phyloP scores from a whole-genome alignment of 768 basidiomycete genomes.

The Rhizopogon vesiculosus region DNA sequence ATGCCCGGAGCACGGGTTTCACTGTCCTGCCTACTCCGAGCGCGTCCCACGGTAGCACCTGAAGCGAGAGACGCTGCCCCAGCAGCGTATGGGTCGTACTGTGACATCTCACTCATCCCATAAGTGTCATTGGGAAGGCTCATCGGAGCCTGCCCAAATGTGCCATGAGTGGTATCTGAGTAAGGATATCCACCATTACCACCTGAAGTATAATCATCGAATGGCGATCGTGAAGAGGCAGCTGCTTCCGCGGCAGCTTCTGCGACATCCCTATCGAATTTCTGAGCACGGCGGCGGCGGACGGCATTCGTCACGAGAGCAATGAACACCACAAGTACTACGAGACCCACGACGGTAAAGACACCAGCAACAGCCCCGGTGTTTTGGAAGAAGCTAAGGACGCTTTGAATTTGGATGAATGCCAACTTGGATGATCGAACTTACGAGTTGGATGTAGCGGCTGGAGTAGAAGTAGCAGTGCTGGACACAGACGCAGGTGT shows the following conservation, averaged over 20 bases:
- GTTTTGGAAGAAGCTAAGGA: constrained; percentile 62
- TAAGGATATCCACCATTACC: constrained; percentile 28
- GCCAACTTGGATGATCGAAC: constrained; percentile 1
- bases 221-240: constrained; percentile 45
- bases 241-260: constrained; percentile 66
- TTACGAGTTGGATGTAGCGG: constrained; percentile 17
- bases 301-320: constrained; percentile 44
- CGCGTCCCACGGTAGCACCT: constrained; percentile 14
- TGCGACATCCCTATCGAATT: constrained; percentile 70
- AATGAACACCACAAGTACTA: constrained; percentile 48
- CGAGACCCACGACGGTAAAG: constrained; percentile 66
- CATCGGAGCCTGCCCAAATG: constrained; percentile 46
- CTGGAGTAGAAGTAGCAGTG: neutral
- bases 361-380: constrained; percentile 68
- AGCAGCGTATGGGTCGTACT: constrained; percentile 32
- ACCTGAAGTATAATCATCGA: constrained; percentile 40
- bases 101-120: constrained; percentile 45
- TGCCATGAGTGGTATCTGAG: constrained; percentile 54
- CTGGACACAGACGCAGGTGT: neutral
- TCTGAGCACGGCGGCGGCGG: constrained; percentile 58
- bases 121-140: constrained; percentile 36
- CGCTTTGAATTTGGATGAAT: constrained; percentile 4
- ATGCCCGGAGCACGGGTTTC: constrained; percentile 33
- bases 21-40: constrained; percentile 24
- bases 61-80: constrained; percentile 16